Conservation (phyloP, 164 flowering plant genomes). For the Liquidambar formosana region DNA sequence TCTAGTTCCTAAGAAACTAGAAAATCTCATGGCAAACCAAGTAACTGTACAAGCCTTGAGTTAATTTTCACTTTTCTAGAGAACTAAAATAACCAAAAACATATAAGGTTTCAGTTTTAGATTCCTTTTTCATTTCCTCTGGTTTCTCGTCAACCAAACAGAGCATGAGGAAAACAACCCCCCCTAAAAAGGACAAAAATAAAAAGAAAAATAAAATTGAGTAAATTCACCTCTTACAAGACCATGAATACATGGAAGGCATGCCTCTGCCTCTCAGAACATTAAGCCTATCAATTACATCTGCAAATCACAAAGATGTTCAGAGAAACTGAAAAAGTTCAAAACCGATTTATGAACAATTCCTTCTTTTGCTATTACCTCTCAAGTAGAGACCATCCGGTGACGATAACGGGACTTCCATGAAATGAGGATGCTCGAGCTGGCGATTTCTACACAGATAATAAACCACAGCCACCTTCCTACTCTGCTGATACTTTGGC, state of each 20-base stretch:
- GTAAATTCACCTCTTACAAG: slow-evolving; percentile 77
- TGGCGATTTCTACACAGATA: slow-evolving; percentile 82
- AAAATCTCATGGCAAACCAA: no score
- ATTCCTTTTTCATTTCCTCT: neutral
- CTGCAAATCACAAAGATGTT: slow-evolving; percentile 37
- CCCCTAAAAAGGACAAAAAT: neutral
- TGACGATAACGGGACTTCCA: slow-evolving; percentile 81
- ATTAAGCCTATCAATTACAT: slow-evolving; percentile 80
- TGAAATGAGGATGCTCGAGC: slow-evolving; percentile 98
- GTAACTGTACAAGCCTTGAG: neutral
- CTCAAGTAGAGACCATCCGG: slow-evolving; percentile 78
- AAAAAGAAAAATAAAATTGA: no score
- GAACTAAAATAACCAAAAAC: neutral
- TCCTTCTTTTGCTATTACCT: slow-evolving; percentile 44
- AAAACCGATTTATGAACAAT: neutral
- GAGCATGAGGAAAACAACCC: neutral
- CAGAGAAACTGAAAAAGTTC: neutral
- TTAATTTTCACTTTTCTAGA: neutral
- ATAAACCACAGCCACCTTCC: slow-evolving; percentile 84
- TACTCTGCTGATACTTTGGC: slow-evolving; percentile 58
- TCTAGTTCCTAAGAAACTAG: neutral
- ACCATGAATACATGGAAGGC: slow-evolving; percentile 92
- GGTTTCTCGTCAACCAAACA: slow-evolving; percentile 1
- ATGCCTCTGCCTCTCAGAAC: slow-evolving; percentile 88
- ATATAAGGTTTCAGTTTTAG: neutral